Percentiles rank a stretch among this genome's conserved stretches.
phyloP scores from a whole-genome alignment of 805 yeast genomes.

The Metschnikowia cubensis region DNA sequence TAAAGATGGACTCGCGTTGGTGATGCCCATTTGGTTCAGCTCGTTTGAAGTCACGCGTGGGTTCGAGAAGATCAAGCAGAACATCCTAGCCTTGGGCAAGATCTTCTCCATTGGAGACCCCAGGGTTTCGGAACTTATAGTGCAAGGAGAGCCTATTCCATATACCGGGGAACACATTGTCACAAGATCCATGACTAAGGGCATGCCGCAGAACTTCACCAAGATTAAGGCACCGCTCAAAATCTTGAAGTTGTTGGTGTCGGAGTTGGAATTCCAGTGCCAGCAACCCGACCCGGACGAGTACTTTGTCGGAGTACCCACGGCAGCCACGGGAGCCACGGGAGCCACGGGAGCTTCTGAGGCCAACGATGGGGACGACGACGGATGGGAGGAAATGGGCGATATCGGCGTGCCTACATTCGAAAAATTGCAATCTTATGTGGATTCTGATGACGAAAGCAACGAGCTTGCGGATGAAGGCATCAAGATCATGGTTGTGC shows the following conservation, averaged over 20 bases:
- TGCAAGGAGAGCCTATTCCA: slow-evolving; percentile 75
- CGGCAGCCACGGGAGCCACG: too few relatives aligned
- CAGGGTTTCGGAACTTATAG: slow-evolving; percentile 48
- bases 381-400: slow-evolving; percentile 75
- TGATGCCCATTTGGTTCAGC: slow-evolving; percentile 78
- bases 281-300: slow-evolving; percentile 45
- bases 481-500: slow-evolving; percentile 38
- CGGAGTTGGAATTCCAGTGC: slow-evolving; percentile 66
- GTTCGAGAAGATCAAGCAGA: slow-evolving; percentile 60
- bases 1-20: slow-evolving; percentile 47
- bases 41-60: slow-evolving; percentile 82
- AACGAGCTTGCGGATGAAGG: slow-evolving; percentile 30
- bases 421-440: slow-evolving; percentile 58
- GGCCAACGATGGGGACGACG: slow-evolving; percentile 31
- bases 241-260: slow-evolving; percentile 64
- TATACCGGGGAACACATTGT: slow-evolving; percentile 61
- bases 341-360: slow-evolving; percentile 2
- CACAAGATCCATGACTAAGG: slow-evolving; percentile 80
- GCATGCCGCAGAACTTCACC: slow-evolving; percentile 58
- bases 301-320: slow-evolving; percentile 15
- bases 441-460: slow-evolving; percentile 38
- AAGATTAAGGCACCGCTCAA: slow-evolving; percentile 66
- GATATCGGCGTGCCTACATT: slow-evolving; percentile 60
- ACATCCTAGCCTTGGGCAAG: slow-evolving; percentile 66
- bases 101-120: slow-evolving; percentile 58